Conservation (phyloP, 768 basidiomycete species). For the Mycena albidolilacea region DNA sequence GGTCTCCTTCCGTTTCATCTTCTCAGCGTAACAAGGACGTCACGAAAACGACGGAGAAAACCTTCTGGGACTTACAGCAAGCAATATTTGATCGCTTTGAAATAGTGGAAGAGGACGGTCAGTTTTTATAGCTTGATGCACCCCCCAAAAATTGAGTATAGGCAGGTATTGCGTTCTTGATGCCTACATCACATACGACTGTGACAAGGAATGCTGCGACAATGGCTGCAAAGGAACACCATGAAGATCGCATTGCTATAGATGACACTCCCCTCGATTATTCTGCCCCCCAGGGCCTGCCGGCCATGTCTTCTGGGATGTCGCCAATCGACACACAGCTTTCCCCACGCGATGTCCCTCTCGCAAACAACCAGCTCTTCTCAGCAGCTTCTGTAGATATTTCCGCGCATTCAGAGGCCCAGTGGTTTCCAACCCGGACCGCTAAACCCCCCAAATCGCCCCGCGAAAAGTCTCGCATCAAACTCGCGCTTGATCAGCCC, state of each 20-base stretch:
- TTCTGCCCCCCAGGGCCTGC: slow-evolving; percentile 27
- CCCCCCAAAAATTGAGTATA: neutral
- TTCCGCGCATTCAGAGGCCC: slow-evolving; percentile 34
- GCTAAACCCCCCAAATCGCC: slow-evolving; percentile 59
- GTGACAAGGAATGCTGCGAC: neutral
- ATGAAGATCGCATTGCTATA: too few species aligned
- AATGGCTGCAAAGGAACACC: neutral
- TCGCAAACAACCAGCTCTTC: slow-evolving; percentile 19
- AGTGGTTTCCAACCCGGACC: slow-evolving; percentile 33
- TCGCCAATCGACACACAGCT: slow-evolving; percentile 36
- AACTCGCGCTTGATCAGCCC: slow-evolving; percentile 82
- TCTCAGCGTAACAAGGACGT: neutral
- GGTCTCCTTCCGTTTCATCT: neutral
- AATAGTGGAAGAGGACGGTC: slow-evolving; percentile 2
- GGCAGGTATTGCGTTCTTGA: neutral
- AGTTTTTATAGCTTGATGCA: neutral
- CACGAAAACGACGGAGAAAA: neutral
- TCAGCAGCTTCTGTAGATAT: slow-evolving; percentile 34
- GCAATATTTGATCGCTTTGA: neutral
- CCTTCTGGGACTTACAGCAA: neutral
- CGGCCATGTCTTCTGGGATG: slow-evolving; percentile 20
- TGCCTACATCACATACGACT: neutral
- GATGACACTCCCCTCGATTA: slow-evolving; percentile 20
- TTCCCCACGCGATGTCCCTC: slow-evolving; percentile 29
- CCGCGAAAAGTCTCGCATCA: slow-evolving; percentile 72